Percentiles rank a stretch among this genome's conserved stretches.
Evolutionary conservation across 2,329 filamentous ascomycete genomes (phyloP).

Genomic region (Purpureocillium lavendulum): DNA sequence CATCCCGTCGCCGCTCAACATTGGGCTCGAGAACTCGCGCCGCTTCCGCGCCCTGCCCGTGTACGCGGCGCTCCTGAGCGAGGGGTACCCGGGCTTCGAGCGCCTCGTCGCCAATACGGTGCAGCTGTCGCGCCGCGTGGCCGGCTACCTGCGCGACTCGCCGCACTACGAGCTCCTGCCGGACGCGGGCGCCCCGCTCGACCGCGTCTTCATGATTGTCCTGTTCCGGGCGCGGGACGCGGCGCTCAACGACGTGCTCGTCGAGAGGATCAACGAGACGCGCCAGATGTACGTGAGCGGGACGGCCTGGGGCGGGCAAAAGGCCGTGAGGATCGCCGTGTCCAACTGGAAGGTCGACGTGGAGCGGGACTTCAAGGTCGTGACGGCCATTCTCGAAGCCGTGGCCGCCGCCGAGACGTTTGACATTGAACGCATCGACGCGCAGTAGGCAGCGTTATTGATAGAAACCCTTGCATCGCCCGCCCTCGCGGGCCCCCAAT

Average conservation of each 20-base stretch:
- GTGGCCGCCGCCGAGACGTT: conserved; percentile 29
- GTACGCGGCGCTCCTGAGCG: conserved; percentile 69
- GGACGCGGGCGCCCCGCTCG: conserved; percentile 30
- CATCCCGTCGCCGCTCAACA: conserved; percentile 76
- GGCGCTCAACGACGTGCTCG: conserved; percentile 56
- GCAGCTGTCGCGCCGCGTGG: conserved; percentile 58
- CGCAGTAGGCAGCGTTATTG: not conserved
- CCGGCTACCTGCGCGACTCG: conserved; percentile 52
- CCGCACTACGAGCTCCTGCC: conserved; percentile 61
- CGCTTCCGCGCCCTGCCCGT: conserved; percentile 86
- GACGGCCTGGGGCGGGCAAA: conserved; percentile 64
- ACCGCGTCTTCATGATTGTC: conserved; percentile 55
- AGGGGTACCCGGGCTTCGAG: conserved; percentile 62
- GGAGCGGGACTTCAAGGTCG: conserved; percentile 55
- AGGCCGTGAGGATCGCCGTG: conserved; percentile 76
- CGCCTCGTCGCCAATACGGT: conserved; percentile 67
- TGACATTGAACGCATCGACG: conserved; percentile 11
- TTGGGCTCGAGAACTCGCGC: conserved; percentile 84
- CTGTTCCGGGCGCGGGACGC: conserved; percentile 65
- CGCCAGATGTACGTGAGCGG: conserved; percentile 76
- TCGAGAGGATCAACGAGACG: conserved; percentile 62
- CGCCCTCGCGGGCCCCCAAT: not conserved
- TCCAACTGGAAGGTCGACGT: conserved; percentile 76
- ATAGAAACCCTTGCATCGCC: not conserved
- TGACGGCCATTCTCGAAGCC: conserved; percentile 51